phyloP scores from a whole-genome alignment of 1,139 yeast genomes.

The Dujonia santamariae region DNA sequence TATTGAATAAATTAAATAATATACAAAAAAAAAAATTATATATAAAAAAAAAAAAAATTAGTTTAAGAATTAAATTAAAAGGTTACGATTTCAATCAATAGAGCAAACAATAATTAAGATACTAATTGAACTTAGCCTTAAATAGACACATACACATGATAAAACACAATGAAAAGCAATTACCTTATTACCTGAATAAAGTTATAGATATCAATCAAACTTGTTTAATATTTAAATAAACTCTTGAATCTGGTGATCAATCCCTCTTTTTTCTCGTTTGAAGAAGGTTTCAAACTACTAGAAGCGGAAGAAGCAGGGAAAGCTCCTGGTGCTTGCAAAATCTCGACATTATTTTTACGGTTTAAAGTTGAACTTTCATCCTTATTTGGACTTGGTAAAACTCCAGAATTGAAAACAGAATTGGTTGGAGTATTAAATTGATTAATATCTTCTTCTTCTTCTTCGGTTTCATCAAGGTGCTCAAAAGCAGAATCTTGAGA shows the following conservation, averaged over 20 bases:
- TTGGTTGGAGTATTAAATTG: constrained; percentile 23
- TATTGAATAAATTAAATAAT: too few relatives aligned
- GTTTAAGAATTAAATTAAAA: too few relatives aligned
- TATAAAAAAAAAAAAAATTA: too few relatives aligned
- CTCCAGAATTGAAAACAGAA: constrained; percentile 18
- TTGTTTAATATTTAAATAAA: constrained; percentile 25
- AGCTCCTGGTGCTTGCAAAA: constrained; percentile 21
- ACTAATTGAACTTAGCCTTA: too few relatives aligned
- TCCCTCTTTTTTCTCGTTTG: constrained; percentile 22
- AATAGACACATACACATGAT: too few relatives aligned
- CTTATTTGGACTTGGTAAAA: constrained; percentile 11
- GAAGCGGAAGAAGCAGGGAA: constrained; percentile 18
- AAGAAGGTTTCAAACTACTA: constrained; percentile 5
- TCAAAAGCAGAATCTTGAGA: constrained; percentile 17
- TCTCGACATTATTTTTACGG: constrained; percentile 8
- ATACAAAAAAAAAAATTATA: too few relatives aligned
- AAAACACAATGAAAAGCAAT: too few relatives aligned
- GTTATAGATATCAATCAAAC: too few relatives aligned
- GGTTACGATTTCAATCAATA: too few relatives aligned
- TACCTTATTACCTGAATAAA: too few relatives aligned
- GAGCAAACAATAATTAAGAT: too few relatives aligned
- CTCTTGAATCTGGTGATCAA: constrained; percentile 33
- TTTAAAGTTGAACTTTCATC: constrained; percentile 8
- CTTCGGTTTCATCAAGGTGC: constrained; percentile 13
- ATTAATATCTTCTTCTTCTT: constrained; percentile 15